Evolutionary conservation across 83 land plant species (phyloP).

Genomic region (Diphasiastrum complanatum): DNA sequence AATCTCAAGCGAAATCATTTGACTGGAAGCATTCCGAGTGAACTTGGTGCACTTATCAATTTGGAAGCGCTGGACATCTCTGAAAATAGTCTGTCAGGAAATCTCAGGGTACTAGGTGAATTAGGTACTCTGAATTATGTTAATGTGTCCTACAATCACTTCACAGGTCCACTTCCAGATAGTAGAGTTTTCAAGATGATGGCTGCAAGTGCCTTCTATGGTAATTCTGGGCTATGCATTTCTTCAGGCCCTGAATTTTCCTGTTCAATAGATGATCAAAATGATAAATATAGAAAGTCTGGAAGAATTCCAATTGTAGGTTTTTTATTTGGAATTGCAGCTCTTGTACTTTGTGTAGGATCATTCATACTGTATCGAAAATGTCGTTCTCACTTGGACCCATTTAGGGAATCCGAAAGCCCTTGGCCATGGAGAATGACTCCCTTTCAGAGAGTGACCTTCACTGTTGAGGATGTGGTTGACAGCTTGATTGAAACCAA

Average conservation of each 20-base stretch:
- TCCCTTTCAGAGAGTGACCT: constrained; percentile 73
- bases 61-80: constrained; percentile 33
- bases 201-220: background rate
- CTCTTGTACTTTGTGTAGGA: constrained; percentile 7
- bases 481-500: constrained; percentile 61
- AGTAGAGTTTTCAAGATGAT: constrained; percentile 1
- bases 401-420: constrained; percentile 45
- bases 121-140: constrained; percentile 2
- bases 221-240: constrained; percentile 5
- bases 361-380: constrained; percentile 17
- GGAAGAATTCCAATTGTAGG: constrained; percentile 8
- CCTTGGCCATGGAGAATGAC: constrained; percentile 83
- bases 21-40: constrained; percentile 24
- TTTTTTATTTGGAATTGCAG: constrained; percentile 11
- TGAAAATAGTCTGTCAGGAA: constrained; percentile 23
- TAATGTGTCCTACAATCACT: constrained; percentile 23
- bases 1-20: constrained; percentile 25
- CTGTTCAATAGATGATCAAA: background rate
- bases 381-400: constrained; percentile 18
- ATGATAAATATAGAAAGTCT: background rate
- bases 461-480: constrained; percentile 63
- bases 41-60: constrained; percentile 16
- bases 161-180: constrained; percentile 17
- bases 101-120: constrained; percentile 7
- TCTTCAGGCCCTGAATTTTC: background rate